Base-by-base conservation (phyloP, 2,329 filamentous ascomycete genomes). In the Fusarium fujikuroi region DNA sequence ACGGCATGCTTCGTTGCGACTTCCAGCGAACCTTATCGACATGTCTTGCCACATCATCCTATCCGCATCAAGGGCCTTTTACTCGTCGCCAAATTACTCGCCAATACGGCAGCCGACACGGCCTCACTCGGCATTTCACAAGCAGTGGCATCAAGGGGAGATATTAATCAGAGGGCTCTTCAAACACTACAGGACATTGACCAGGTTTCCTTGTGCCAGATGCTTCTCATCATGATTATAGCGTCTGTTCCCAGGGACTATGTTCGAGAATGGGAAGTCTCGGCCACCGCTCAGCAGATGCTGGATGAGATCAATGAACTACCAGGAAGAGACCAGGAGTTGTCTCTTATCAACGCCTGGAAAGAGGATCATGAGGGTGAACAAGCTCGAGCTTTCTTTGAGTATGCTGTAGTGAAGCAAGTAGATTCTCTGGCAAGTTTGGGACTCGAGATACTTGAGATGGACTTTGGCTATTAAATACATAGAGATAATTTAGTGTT, bases 191-290 rank as follows among this genome's bases (percentile, higher is more conserved):
- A 78, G 8, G 81, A 83, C 21, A 83, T 87, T 15, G 88, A 90
- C 63, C 87, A 87, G 69, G 83, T 88, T 7, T 86, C 85, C 15
- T 79, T 89, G 56, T 87, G 86, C 69, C 87, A 90, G 73, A 85
- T 85, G 61, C 76, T 90, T 19, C 80, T 90, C 60, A 80, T 84
- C 42, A 82, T 91, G 74, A 81, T 87, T 18, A 70, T 85, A 25
- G 79, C 82, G 36, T 83, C 85, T 50, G 83, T 81, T 3, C 83
- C 83, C 1, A 72, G 78, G 34, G 85, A 81, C 9, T 84, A 86
- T 69, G 82, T 83, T 10, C 79, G 82, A 11, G 83, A 84, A 11
- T 89, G 87, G 84, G 82, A 82, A 32, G 80, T 88, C 5, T 76
- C 84, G 39, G 76, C 75, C 5, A 78, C 84, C 56, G 87, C 87